phyloP scores from a whole-genome alignment of 2,329 filamentous ascomycete genomes.

The Falciphora oryzae region DNA sequence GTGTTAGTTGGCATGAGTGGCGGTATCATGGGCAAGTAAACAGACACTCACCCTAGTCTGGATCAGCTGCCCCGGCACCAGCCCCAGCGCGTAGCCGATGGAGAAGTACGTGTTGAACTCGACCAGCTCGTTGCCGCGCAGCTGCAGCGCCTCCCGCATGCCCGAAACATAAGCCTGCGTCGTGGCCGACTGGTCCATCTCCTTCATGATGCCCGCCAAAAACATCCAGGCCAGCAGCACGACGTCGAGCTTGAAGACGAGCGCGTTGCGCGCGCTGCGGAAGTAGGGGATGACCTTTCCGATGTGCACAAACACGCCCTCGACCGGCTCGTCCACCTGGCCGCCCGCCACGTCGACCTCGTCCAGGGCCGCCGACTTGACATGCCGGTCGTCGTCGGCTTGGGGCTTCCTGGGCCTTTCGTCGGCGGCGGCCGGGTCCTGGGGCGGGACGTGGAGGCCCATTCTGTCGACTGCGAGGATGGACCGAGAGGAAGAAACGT shows the following conservation, averaged over 20 bases:
- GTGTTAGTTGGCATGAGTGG: not conserved
- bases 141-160: slow-evolving; percentile 40
- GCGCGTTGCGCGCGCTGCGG: slow-evolving; percentile 25
- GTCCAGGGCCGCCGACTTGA: not conserved
- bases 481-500: too few species aligned
- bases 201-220: slow-evolving; percentile 29
- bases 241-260: slow-evolving; percentile 29
- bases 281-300: slow-evolving; percentile 21
- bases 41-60: slow-evolving; percentile 26
- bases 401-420: too few species aligned
- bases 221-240: slow-evolving; percentile 31
- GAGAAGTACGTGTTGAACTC: slow-evolving; percentile 49
- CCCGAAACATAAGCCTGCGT: slow-evolving; percentile 33
- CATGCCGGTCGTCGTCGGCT: not conserved
- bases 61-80: slow-evolving; percentile 32
- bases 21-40: not conserved
- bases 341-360: not conserved
- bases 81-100: slow-evolving; percentile 51
- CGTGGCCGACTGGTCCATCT: slow-evolving; percentile 31
- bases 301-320: slow-evolving; percentile 4
- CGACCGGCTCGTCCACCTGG: slow-evolving; percentile 2
- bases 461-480: not conserved
- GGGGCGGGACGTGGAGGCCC: not conserved
- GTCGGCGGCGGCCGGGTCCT: not conserved
- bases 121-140: slow-evolving; percentile 45